These are phyloP conservation scores for Aspergillus spinulosporus DNA, from an alignment of 2,329 filamentous ascomycete species.

Conservation along the genomic window DNA sequence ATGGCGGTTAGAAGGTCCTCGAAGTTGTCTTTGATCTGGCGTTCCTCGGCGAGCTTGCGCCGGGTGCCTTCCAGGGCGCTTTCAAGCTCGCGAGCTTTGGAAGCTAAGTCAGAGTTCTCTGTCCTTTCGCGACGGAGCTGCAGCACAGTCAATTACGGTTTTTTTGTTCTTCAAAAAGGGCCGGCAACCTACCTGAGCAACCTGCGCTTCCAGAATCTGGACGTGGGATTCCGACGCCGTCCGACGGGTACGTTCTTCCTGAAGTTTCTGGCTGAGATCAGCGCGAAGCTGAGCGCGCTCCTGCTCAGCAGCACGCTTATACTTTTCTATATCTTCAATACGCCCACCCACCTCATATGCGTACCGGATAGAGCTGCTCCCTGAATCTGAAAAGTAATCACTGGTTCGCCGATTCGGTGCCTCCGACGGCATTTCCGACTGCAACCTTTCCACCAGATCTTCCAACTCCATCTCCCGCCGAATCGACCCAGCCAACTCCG, in stretches of 20 bases:
- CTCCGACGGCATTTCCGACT: constrained; percentile 66
- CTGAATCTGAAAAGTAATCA: constrained; percentile 97
- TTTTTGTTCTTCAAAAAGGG: neutral
- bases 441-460: constrained; percentile 84
- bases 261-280: constrained; percentile 80
- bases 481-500: constrained; percentile 89
- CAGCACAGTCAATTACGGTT: constrained; percentile 19
- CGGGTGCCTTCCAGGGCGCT: constrained; percentile 76
- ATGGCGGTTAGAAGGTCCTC: constrained; percentile 86
- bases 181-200: constrained; percentile 58
- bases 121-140: constrained; percentile 54
- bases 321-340: constrained; percentile 73
- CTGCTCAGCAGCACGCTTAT: constrained; percentile 82
- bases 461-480: constrained; percentile 94
- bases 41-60: constrained; percentile 79
- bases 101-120: constrained; percentile 50
- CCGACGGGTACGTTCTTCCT: constrained; percentile 77
- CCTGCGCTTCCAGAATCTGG: constrained; percentile 74
- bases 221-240: constrained; percentile 80
- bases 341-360: constrained; percentile 61
- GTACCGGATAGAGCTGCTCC: constrained; percentile 78
- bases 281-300: constrained; percentile 84
- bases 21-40: constrained; percentile 85
- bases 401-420: constrained; percentile 72
- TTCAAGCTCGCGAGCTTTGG: constrained; percentile 75